Evolutionary conservation across 169 alveolate species (phyloP).

Genomic region (Cryptosporidium baileyi): DNA sequence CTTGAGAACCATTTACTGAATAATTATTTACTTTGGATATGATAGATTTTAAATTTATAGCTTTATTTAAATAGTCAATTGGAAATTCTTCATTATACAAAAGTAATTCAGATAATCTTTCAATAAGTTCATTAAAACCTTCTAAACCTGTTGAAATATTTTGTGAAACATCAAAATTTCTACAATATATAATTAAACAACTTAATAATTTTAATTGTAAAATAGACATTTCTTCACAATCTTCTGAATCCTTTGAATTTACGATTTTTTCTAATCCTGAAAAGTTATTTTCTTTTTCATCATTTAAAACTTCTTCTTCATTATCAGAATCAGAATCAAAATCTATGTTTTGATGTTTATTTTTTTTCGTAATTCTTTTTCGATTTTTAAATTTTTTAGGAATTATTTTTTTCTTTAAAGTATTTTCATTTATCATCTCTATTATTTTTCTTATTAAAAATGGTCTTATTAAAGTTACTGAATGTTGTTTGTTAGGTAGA

Average conservation of each 20-base stretch:
- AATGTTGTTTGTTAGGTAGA: constrained; percentile 56
- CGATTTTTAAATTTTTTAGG: background rate
- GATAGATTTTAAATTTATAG: background rate
- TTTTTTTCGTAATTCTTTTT: background rate
- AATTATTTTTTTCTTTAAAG: background rate
- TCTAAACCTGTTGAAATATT: constrained; percentile 17
- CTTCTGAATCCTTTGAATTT: background rate
- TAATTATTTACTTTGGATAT: constrained; percentile 25
- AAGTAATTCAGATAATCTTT: constrained; percentile 21
- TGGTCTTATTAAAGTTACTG: constrained; percentile 16
- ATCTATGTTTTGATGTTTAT: background rate
- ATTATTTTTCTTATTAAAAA: constrained; percentile 47
- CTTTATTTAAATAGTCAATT: background rate
- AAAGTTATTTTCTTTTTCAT: constrained; percentile 48
- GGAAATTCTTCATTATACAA: background rate
- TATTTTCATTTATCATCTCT: constrained; percentile 1
- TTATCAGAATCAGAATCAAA: background rate
- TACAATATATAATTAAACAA: constrained; percentile 17
- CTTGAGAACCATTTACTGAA: background rate
- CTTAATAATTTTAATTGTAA: constrained; percentile 32
- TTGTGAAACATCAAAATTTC: constrained; percentile 17
- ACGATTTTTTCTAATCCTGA: constrained; percentile 1
- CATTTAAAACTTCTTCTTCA: background rate
- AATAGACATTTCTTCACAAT: background rate
- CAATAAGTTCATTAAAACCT: constrained; percentile 38